Evolutionary conservation across 352 stramenopile species (phyloP).

Genomic region (Phytopythium chamaehyphon): DNA sequence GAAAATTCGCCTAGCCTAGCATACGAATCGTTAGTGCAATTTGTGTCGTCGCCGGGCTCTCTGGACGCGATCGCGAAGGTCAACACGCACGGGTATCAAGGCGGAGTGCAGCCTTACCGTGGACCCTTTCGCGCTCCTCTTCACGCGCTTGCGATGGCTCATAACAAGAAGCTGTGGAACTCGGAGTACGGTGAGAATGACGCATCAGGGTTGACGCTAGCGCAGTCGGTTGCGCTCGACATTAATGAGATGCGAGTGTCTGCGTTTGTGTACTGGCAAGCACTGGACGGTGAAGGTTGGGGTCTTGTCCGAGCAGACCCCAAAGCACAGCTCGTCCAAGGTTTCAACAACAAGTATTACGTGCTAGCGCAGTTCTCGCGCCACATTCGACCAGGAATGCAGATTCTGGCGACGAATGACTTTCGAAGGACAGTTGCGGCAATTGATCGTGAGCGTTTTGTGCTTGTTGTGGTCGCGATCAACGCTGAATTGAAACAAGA

Average conservation of each 20-base stretch:
- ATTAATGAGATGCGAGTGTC: slow-evolving; percentile 57
- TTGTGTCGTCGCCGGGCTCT: slow-evolving; percentile 18
- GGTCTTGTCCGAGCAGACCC: slow-evolving; percentile 43
- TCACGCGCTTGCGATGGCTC: slow-evolving; percentile 19
- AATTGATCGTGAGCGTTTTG: slow-evolving; percentile 24
- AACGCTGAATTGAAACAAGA: slow-evolving; percentile 24
- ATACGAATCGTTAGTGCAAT: slow-evolving; percentile 24
- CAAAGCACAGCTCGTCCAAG: slow-evolving; percentile 28
- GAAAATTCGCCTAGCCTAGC: slow-evolving; percentile 44
- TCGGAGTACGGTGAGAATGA: slow-evolving; percentile 59
- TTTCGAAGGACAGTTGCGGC: slow-evolving; percentile 43
- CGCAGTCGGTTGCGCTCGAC: slow-evolving; percentile 42
- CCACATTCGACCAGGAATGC: slow-evolving; percentile 57
- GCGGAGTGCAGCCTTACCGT: slow-evolving; percentile 35
- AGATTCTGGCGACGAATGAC: slow-evolving; percentile 32
- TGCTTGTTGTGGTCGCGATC: slow-evolving; percentile 44
- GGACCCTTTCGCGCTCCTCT: slow-evolving; percentile 30
- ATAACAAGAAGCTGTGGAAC: slow-evolving; percentile 47
- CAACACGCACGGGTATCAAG: slow-evolving; percentile 55
- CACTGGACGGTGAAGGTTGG: slow-evolving; percentile 48
- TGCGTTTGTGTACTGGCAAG: slow-evolving; percentile 66
- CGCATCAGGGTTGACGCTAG: slow-evolving; percentile 36
- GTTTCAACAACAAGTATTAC: slow-evolving; percentile 48
- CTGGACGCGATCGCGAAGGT: slow-evolving; percentile 38
- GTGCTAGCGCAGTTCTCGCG: slow-evolving; percentile 53